Evolutionary conservation across 768 basidiomycete genomes (phyloP).

Genomic region (Russula earlei): DNA sequence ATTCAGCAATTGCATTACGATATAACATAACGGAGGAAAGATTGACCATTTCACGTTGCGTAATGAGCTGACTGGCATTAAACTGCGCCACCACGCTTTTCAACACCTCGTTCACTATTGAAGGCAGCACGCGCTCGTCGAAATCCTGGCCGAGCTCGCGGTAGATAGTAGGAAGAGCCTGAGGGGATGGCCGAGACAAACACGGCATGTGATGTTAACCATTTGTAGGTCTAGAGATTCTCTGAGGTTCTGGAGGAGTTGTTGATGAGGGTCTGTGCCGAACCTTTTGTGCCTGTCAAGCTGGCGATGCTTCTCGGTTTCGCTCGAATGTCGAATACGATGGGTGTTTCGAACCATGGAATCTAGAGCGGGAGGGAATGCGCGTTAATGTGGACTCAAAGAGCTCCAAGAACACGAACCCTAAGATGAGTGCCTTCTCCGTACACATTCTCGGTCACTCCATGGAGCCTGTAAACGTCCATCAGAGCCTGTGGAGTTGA

Average conservation of each 20-base stretch:
- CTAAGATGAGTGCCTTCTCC: constrained; percentile 91
- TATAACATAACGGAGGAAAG: not conserved
- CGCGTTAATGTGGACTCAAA: not conserved
- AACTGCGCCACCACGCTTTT: constrained; percentile 99
- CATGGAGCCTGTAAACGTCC: constrained; percentile 50
- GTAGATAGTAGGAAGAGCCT: constrained; percentile 81
- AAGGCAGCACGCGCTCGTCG: constrained; percentile 93
- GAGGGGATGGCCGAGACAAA: constrained; percentile 81
- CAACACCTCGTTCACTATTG: constrained; percentile 94
- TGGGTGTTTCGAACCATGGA: constrained; percentile 95
- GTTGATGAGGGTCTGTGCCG: constrained; percentile 4
- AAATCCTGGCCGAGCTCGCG: constrained; percentile 95
- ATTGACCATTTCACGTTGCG: constrained; percentile 88
- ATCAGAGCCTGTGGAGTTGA: not conserved
- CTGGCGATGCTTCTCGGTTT: constrained; percentile 96
- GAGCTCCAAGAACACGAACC: constrained; percentile 35
- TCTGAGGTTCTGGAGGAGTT: constrained; percentile 19
- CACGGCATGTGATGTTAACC: constrained; percentile 97
- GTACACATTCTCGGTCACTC: constrained; percentile 75
- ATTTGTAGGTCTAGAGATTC: constrained; percentile 67
- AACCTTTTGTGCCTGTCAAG: constrained; percentile 97
- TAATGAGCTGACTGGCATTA: constrained; percentile 96
- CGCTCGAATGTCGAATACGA: constrained; percentile 94
- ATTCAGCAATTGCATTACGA: not conserved
- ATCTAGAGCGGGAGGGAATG: constrained; percentile 39